Evolutionary conservation across 148 eudicot species (phyloP).

Genomic region (Nepenthes mirabilis): DNA sequence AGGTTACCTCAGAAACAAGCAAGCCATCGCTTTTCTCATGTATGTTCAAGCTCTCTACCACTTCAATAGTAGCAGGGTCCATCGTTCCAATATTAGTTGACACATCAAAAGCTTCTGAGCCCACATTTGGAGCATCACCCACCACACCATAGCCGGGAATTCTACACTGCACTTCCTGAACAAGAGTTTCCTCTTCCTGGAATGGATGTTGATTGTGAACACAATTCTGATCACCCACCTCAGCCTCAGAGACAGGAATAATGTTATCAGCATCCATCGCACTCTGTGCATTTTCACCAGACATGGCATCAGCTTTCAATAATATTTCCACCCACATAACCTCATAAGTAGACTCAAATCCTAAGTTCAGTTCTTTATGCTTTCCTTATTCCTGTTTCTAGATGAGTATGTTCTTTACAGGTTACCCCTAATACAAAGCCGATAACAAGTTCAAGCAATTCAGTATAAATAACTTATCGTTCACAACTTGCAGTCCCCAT

Average conservation of each 20-base stretch:
- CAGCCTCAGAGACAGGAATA: conserved; percentile 20
- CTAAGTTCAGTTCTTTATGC: background rate
- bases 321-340: background rate
- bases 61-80: conserved; percentile 11
- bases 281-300: conserved; percentile 9
- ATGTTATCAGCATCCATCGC: conserved; percentile 50
- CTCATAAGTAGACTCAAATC: background rate
- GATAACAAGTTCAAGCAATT: too few relatives aligned
- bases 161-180: conserved; percentile 20
- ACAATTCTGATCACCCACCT: conserved; percentile 29
- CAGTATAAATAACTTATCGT: too few relatives aligned
- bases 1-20: conserved; percentile 27
- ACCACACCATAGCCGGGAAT: conserved; percentile 18
- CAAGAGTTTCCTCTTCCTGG: conserved; percentile 10
- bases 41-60: conserved; percentile 11
- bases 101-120: conserved; percentile 18
- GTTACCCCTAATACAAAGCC: background rate
- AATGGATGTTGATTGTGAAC: conserved; percentile 17
- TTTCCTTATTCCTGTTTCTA: too few relatives aligned
- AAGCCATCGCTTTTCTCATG: conserved; percentile 18
- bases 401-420: too few relatives aligned
- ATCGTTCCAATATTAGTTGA: conserved; percentile 12
- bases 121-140: conserved; percentile 16
- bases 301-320: background rate
- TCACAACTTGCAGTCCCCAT: too few relatives aligned